Percentiles rank a stretch among this genome's conserved stretches.
Evolutionary conservation across 352 stramenopile species (phyloP).

Genomic region (Elongisporangium undulatum): DNA sequence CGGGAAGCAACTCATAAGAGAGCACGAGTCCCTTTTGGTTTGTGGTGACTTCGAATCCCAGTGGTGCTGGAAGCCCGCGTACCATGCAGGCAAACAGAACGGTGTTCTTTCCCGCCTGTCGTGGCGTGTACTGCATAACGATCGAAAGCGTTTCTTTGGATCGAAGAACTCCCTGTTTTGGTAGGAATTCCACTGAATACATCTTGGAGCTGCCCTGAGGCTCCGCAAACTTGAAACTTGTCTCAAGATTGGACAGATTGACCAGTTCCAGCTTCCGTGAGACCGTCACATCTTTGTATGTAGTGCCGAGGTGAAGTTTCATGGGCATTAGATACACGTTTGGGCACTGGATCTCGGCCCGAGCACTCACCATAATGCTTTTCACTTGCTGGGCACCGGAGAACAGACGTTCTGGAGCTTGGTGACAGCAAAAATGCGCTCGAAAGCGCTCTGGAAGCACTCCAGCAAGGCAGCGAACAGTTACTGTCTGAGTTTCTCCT

Average conservation of each 20-base stretch:
- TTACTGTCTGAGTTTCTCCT: slow-evolving; percentile 28
- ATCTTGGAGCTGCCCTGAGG: slow-evolving; percentile 47
- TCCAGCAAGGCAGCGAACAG: slow-evolving; percentile 44
- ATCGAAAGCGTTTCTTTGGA: slow-evolving; percentile 61
- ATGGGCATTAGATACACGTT: slow-evolving; percentile 66
- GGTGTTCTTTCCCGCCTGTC: slow-evolving; percentile 40
- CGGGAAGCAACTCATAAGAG: slow-evolving; percentile 56
- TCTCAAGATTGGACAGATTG: slow-evolving; percentile 78
- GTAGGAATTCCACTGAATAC: slow-evolving; percentile 40
- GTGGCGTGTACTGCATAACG: slow-evolving; percentile 50
- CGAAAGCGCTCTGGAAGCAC: slow-evolving; percentile 62
- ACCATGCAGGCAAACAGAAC: slow-evolving; percentile 64
- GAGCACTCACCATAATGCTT: slow-evolving; percentile 31
- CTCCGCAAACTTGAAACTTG: slow-evolving; percentile 71
- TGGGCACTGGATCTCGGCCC: slow-evolving; percentile 71
- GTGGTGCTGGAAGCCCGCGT: slow-evolving; percentile 39
- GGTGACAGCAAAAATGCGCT: slow-evolving; percentile 36
- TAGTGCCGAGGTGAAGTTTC: slow-evolving; percentile 45
- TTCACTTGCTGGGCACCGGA: neutral
- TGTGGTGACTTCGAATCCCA: slow-evolving; percentile 62
- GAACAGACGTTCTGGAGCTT: slow-evolving; percentile 24
- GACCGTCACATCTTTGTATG: slow-evolving; percentile 59
- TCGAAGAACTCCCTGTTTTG: slow-evolving; percentile 36
- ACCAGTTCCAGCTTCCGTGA: slow-evolving; percentile 46
- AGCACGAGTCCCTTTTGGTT: slow-evolving; percentile 76